These are phyloP conservation scores for Pleurostoma richardsiae DNA, from an alignment of 2,329 filamentous ascomycete species.

Conservation along the genomic window DNA sequence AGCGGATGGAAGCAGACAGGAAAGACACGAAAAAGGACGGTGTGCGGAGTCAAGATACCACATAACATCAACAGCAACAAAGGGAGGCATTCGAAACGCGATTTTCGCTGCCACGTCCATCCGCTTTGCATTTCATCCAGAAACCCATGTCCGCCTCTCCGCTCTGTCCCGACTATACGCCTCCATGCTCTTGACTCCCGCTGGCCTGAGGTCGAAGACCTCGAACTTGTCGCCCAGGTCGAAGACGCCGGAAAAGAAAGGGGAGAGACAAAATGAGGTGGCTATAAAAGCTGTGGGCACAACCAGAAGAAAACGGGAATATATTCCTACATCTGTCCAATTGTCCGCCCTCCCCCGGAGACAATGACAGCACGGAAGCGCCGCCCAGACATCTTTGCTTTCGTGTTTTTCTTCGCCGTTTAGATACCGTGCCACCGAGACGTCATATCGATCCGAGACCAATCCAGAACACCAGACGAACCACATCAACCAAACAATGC, in stretches of 20 bases:
- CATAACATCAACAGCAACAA: not conserved
- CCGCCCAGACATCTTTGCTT: constrained; percentile 5
- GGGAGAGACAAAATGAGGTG: too few species aligned
- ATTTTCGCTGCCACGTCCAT: not conserved
- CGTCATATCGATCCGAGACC: constrained; percentile 7
- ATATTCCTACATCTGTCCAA: constrained; percentile 17
- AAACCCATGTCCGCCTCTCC: not conserved
- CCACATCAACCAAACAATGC: constrained; percentile 10
- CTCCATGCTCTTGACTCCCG: not conserved
- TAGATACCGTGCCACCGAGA: constrained; percentile 3
- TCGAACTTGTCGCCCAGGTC: not conserved
- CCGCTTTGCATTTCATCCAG: not conserved
- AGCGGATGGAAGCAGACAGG: not conserved
- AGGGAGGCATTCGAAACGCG: not conserved
- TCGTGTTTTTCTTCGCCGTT: constrained; percentile 4
- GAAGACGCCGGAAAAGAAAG: too few species aligned
- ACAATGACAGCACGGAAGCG: not conserved
- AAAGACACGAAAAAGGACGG: not conserved
- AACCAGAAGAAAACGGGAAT: constrained; percentile 7
- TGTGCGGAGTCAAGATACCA: not conserved
- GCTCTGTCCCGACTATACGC: not conserved
- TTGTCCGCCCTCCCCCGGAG: not conserved
- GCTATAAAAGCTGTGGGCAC: not conserved
- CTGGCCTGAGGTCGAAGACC: not conserved
- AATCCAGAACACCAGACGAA: constrained; percentile 11